Percentiles rank a stretch among this genome's conserved stretches.
Evolutionary conservation across 2,329 filamentous ascomycete genomes (phyloP).

Genomic region (Colletotrichum sp.): DNA sequence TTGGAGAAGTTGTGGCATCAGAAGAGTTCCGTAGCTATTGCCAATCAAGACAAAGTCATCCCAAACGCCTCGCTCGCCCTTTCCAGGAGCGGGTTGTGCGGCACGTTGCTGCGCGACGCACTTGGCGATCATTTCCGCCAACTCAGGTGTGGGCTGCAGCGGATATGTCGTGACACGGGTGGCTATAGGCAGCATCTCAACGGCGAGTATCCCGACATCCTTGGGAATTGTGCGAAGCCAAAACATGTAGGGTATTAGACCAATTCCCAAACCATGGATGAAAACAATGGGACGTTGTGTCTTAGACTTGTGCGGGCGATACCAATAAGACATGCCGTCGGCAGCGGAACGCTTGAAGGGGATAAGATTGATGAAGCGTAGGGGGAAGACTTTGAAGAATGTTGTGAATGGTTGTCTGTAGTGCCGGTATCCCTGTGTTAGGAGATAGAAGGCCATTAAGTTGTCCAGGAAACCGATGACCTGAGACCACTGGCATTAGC

Average conservation of each 20-base stretch:
- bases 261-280: slow-evolving; percentile 65
- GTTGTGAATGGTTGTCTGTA: slow-evolving; percentile 54
- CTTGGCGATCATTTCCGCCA: slow-evolving; percentile 11
- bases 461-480: slow-evolving; percentile 54
- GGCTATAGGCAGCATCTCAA: slow-evolving; percentile 65
- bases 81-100: background rate
- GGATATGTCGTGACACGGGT: slow-evolving; percentile 60
- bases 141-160: slow-evolving; percentile 29
- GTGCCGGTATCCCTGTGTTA: slow-evolving; percentile 35
- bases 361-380: slow-evolving; percentile 54
- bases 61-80: slow-evolving; percentile 19
- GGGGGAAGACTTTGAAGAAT: slow-evolving; percentile 55
- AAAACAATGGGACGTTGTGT: slow-evolving; percentile 63
- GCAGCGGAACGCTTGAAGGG: slow-evolving; percentile 50
- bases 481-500: slow-evolving; percentile 27
- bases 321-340: slow-evolving; percentile 61
- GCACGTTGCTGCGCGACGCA: slow-evolving; percentile 13
- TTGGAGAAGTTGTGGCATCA: slow-evolving; percentile 62
- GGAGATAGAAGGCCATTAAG: slow-evolving; percentile 34
- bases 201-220: slow-evolving; percentile 60
- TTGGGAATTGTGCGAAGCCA: slow-evolving; percentile 46
- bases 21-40: slow-evolving; percentile 62
- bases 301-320: slow-evolving; percentile 63
- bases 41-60: slow-evolving; percentile 64
- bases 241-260: slow-evolving; percentile 61